phyloP scores from a whole-genome alignment of 1,139 yeast genomes.

The Wickerhamiella infanticola region DNA sequence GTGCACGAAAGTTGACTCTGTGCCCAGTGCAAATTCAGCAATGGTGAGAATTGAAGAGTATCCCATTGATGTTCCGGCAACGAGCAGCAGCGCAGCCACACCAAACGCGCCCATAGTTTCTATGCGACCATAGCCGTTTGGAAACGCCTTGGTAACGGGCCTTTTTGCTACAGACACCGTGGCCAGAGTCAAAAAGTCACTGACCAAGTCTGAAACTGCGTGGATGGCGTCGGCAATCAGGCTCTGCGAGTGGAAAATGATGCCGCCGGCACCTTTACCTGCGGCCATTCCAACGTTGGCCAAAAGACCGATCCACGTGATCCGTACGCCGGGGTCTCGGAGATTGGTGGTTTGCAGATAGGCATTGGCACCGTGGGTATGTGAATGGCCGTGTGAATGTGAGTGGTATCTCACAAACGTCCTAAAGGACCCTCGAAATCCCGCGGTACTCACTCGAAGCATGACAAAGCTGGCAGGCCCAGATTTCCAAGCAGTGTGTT shows the following conservation, averaged over 20 bases:
- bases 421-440: neutral
- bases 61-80: conserved; percentile 87
- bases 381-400: conserved; percentile 9
- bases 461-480: too few relatives aligned
- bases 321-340: conserved; percentile 71
- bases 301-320: conserved; percentile 80
- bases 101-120: conserved; percentile 86
- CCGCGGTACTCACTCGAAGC: neutral
- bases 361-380: conserved; percentile 10
- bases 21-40: conserved; percentile 28
- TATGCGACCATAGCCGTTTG: conserved; percentile 82
- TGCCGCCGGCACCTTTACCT: conserved; percentile 79
- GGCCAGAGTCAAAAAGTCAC: conserved; percentile 76
- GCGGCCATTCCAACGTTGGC: conserved; percentile 76
- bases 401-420: neutral
- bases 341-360: conserved; percentile 10
- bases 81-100: conserved; percentile 64
- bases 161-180: conserved; percentile 68
- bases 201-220: conserved; percentile 75
- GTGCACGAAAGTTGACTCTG: conserved; percentile 16
- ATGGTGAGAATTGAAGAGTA: conserved; percentile 67
- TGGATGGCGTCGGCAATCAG: conserved; percentile 88
- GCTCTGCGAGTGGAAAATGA: conserved; percentile 87
- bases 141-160: conserved; percentile 51
- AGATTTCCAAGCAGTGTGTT: too few relatives aligned